A percentile compares a stretch with the other conserved stretches of the same genome.
phyloP scores from a whole-genome alignment of 352 stramenopile genomes.

The Albugo laibachii region DNA sequence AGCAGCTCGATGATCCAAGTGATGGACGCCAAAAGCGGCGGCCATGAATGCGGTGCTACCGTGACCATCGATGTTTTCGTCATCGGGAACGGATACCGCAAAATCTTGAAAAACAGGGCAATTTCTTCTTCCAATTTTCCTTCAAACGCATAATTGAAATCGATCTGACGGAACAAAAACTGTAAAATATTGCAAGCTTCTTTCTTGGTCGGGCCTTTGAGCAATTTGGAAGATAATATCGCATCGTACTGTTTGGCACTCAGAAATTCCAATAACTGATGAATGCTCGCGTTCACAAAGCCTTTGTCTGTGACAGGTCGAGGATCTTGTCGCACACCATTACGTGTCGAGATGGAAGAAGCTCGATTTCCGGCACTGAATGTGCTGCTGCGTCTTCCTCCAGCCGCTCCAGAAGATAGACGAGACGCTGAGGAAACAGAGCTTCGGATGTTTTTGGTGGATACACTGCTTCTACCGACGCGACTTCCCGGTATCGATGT shows the following conservation, averaged over 20 bases:
- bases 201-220: conserved; percentile 87
- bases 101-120: conserved; percentile 35
- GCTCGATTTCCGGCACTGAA: conserved; percentile 33
- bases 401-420: conserved; percentile 1
- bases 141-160: conserved; percentile 81
- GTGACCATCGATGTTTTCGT: conserved; percentile 90
- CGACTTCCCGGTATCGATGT: conserved; percentile 6
- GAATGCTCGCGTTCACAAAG: conserved; percentile 85
- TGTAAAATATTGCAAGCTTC: conserved; percentile 95
- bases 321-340: conserved; percentile 23
- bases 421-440: not conserved
- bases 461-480: conserved; percentile 23
- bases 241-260: conserved; percentile 82
- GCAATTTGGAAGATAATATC: conserved; percentile 75
- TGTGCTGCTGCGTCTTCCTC: conserved; percentile 30
- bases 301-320: conserved; percentile 78
- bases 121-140: conserved; percentile 52
- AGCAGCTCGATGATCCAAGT: conserved; percentile 95
- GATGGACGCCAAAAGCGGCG: conserved; percentile 86
- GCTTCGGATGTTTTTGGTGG: conserved; percentile 6
- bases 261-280: conserved; percentile 88
- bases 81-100: conserved; percentile 91
- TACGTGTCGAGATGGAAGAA: conserved; percentile 8
- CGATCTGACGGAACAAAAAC: conserved; percentile 91
- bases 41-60: conserved; percentile 92